Evolutionary conservation across 345 rosid species (phyloP).

Genomic region (Citrus sp.): DNA sequence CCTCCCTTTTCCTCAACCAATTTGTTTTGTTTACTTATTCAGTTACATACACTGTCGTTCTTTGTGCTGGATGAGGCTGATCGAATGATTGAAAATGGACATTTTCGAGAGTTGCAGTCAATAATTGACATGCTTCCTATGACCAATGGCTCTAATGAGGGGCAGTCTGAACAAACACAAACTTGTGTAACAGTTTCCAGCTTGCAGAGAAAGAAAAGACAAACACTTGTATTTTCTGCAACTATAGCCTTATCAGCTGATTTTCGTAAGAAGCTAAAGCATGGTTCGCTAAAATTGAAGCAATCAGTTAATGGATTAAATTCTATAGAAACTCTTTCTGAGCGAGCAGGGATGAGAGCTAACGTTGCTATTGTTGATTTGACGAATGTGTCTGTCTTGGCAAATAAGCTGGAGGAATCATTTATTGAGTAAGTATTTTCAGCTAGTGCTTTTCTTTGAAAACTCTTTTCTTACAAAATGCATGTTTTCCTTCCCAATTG

Average conservation of each 20-base stretch:
- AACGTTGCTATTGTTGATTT: slow-evolving; percentile 85
- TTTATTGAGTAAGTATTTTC: slow-evolving; percentile 53
- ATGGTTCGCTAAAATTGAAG: slow-evolving; percentile 57
- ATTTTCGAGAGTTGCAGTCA: slow-evolving; percentile 91
- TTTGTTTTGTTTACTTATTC: slow-evolving; percentile 26
- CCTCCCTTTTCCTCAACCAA: background rate
- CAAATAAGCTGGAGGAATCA: slow-evolving; percentile 84
- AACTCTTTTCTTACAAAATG: background rate
- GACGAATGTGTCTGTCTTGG: slow-evolving; percentile 71
- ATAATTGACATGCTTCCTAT: slow-evolving; percentile 89
- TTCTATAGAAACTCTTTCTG: slow-evolving; percentile 85
- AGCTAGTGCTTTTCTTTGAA: background rate
- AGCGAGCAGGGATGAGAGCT: slow-evolving; percentile 86
- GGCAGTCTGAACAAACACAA: slow-evolving; percentile 41
- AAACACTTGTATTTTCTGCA: slow-evolving; percentile 94
- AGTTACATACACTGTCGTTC: slow-evolving; percentile 90
- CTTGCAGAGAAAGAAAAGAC: slow-evolving; percentile 80
- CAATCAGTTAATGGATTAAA: slow-evolving; percentile 55
- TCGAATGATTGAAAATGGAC: slow-evolving; percentile 94
- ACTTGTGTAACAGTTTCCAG: slow-evolving; percentile 55
- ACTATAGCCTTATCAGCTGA: slow-evolving; percentile 87
- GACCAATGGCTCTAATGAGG: slow-evolving; percentile 41
- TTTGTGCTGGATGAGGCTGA: slow-evolving; percentile 99
- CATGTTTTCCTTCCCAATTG: background rate
- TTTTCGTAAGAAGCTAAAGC: slow-evolving; percentile 93